Conservation (phyloP, 306 rosid genomes). For the Lathyrus tuberosus region DNA sequence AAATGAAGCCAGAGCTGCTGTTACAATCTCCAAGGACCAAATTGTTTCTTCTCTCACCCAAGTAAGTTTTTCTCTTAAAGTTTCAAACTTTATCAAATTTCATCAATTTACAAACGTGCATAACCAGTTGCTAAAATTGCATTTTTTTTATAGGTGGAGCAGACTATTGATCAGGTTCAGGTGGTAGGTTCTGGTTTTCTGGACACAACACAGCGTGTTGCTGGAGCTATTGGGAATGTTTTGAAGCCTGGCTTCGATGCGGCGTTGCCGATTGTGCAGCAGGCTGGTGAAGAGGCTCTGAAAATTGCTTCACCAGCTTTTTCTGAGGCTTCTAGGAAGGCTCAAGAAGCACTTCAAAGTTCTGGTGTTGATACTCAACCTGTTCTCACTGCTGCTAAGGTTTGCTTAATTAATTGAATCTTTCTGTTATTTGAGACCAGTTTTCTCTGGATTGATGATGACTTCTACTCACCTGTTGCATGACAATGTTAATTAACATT, state of each 20-base stretch:
- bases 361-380: conserved; percentile 76
- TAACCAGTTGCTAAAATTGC: conserved; percentile 18
- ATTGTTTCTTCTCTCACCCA: conserved; percentile 77
- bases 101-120: conserved; percentile 8
- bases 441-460: not conserved
- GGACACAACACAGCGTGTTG: conserved; percentile 49
- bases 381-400: conserved; percentile 79
- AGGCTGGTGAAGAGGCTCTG: conserved; percentile 79
- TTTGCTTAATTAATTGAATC: conserved; percentile 34
- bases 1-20: conserved; percentile 74
- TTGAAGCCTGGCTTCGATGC: conserved; percentile 76
- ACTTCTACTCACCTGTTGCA: not conserved
- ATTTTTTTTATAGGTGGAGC: conserved; percentile 63
- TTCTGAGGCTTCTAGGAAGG: conserved; percentile 79
- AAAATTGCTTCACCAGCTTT: conserved; percentile 77
- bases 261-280: conserved; percentile 70
- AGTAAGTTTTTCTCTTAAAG: conserved; percentile 36
- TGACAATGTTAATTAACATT: no score
- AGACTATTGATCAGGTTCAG: conserved; percentile 78
- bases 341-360: conserved; percentile 75
- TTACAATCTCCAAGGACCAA: conserved; percentile 71
- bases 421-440: not conserved
- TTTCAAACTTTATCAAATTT: conserved; percentile 1
- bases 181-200: conserved; percentile 65
- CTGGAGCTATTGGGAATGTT: conserved; percentile 55